Conservation (phyloP, 2,329 filamentous ascomycete species). For the Pseudogymnoascus sp. region DNA sequence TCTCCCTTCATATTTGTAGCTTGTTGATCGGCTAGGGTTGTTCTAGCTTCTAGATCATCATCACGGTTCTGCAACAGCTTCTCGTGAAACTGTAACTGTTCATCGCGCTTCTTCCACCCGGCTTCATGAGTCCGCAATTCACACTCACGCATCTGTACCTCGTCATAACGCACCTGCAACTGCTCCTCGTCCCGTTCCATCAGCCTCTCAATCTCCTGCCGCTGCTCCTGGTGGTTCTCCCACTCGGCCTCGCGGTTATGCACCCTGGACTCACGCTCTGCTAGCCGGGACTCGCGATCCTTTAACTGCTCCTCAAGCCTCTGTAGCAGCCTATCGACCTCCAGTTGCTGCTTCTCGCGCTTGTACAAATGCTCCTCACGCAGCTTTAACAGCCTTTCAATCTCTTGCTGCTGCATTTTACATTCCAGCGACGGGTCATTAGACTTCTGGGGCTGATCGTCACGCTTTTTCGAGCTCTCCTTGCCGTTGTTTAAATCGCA, state of each 20-base stretch:
- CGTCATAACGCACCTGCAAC: background rate
- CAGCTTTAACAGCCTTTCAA: background rate
- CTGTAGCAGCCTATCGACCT: background rate
- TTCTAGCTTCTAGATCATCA: background rate
- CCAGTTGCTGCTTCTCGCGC: background rate
- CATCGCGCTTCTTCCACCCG: no score
- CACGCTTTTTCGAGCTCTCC: background rate
- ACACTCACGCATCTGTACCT: background rate
- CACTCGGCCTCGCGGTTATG: background rate
- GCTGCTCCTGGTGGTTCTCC: background rate
- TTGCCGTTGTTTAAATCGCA: background rate
- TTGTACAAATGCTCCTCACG: background rate
- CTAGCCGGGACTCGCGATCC: background rate
- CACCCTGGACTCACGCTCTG: background rate
- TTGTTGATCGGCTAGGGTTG: background rate
- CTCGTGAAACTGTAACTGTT: background rate
- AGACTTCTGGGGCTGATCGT: background rate
- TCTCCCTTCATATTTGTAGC: background rate
- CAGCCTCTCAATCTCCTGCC: background rate
- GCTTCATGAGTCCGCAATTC: no score
- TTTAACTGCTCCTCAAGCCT: background rate
- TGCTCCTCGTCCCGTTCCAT: background rate
- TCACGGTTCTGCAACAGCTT: background rate
- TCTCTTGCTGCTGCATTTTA: background rate
- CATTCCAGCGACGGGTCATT: background rate